A percentile compares a stretch with the other conserved stretches of the same genome.
Evolutionary conservation across 306 rosid species (phyloP).

Genomic region (Fagus sylvatica): DNA sequence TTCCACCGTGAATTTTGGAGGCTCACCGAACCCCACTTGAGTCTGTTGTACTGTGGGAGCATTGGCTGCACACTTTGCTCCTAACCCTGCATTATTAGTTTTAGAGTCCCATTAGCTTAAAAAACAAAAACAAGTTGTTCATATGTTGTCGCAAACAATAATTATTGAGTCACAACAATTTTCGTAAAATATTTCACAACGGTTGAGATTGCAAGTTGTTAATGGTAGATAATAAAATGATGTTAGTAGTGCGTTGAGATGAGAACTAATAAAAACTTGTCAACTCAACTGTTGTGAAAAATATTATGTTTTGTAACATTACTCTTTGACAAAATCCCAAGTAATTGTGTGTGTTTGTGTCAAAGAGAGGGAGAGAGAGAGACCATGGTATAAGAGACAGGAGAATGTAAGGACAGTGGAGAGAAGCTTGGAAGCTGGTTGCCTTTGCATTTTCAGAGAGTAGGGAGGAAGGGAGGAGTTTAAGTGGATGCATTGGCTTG

Average conservation of each 20-base stretch:
- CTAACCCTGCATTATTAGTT: slow-evolving; percentile 26
- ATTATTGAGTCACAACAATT: too few species aligned
- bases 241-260: too few species aligned
- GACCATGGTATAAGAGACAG: slow-evolving; percentile 27
- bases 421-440: slow-evolving; percentile 29
- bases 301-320: too few species aligned
- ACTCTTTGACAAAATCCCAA: background rate
- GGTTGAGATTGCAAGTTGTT: too few species aligned
- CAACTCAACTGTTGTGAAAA: too few species aligned
- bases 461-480: background rate
- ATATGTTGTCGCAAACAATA: background rate
- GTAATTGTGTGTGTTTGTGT: background rate
- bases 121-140: background rate
- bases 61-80: slow-evolving; percentile 1
- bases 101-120: background rate
- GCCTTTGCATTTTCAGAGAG: slow-evolving; percentile 18
- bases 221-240: too few species aligned
- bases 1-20: slow-evolving; percentile 33
- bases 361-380: background rate
- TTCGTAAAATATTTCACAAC: too few species aligned
- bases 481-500: background rate
- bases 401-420: slow-evolving; percentile 18
- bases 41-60: slow-evolving; percentile 37
- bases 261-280: too few species aligned
- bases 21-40: slow-evolving; percentile 23